phyloP scores from a whole-genome alignment of 768 basidiomycete species.

The Chalciporus sphaerocephalus region DNA sequence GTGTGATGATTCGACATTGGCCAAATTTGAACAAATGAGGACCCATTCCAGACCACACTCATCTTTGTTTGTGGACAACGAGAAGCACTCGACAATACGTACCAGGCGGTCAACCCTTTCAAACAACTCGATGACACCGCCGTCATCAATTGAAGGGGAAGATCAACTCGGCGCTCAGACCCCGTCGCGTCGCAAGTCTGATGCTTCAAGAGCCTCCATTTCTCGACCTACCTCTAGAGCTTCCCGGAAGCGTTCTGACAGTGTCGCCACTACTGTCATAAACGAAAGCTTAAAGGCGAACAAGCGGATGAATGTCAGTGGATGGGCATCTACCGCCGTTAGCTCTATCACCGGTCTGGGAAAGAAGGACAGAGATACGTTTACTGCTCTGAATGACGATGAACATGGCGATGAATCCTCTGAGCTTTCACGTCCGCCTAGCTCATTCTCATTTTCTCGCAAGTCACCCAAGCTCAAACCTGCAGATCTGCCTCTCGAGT shows the following conservation, averaged over 20 bases:
- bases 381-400: constrained; percentile 51
- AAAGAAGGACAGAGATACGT: constrained; percentile 59
- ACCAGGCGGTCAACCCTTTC: constrained; percentile 32
- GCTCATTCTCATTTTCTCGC: constrained; percentile 31
- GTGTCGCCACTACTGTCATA: constrained; percentile 39
- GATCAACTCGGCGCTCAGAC: constrained; percentile 26
- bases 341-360: constrained; percentile 54
- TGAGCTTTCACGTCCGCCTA: constrained; percentile 33
- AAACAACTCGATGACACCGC: constrained; percentile 5
- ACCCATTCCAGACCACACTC: constrained; percentile 15
- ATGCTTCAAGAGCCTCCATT: constrained; percentile 39
- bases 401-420: constrained; percentile 26
- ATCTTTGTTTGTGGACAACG: constrained; percentile 18
- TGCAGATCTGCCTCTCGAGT: constrained; percentile 22
- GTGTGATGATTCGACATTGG: constrained; percentile 43
- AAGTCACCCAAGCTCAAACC: constrained; percentile 28
- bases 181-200: constrained; percentile 39
- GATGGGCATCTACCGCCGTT: constrained; percentile 66
- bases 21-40: constrained; percentile 25
- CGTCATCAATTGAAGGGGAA: constrained; percentile 34
- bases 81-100: constrained; percentile 31
- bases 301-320: constrained; percentile 36
- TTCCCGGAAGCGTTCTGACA: constrained; percentile 64
- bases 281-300: constrained; percentile 36
- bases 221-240: constrained; percentile 57